Conservation (phyloP, 2,329 filamentous ascomycete species). For the Penicillium sp. region DNA sequence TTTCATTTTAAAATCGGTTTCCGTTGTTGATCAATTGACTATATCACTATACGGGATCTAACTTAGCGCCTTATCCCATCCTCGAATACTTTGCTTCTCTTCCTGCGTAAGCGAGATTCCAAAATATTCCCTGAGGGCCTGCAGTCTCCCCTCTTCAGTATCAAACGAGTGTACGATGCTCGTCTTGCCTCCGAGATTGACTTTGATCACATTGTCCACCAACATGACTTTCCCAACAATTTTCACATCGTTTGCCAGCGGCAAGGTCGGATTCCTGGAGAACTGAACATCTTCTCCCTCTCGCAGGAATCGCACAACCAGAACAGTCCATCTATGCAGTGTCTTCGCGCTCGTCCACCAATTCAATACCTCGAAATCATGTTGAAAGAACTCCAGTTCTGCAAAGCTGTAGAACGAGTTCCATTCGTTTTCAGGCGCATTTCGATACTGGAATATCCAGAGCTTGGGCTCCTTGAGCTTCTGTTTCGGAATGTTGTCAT, state of each 20-base stretch:
- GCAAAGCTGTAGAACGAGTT: slow-evolving; percentile 50
- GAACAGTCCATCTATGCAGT: slow-evolving; percentile 37
- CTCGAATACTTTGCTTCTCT: slow-evolving; percentile 7
- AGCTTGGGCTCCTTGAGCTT: slow-evolving; percentile 47
- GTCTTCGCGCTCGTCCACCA: slow-evolving; percentile 40
- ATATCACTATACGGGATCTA: neutral
- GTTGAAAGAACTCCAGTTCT: slow-evolving; percentile 44
- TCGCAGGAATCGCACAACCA: slow-evolving; percentile 47
- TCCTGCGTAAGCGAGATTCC: slow-evolving; percentile 39
- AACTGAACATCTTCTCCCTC: slow-evolving; percentile 24
- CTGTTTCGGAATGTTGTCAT: slow-evolving; percentile 54
- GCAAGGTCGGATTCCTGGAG: neutral
- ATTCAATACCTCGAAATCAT: slow-evolving; percentile 49
- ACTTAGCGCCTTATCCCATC: slow-evolving; percentile 3
- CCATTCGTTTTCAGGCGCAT: slow-evolving; percentile 41
- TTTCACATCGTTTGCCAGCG: slow-evolving; percentile 27
- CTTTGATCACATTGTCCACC: slow-evolving; percentile 40
- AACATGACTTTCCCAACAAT: slow-evolving; percentile 36
- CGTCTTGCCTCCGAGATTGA: slow-evolving; percentile 50
- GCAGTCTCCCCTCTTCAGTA: slow-evolving; percentile 50
- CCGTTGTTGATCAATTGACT: neutral
- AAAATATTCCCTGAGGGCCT: slow-evolving; percentile 51
- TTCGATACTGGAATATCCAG: slow-evolving; percentile 59
- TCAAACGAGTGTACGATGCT: slow-evolving; percentile 46
- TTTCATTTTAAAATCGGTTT: neutral